These are phyloP conservation scores for Fomes fomentarius DNA, from an alignment of 1,284 basidiomycete genomes.

Conservation along the genomic window DNA sequence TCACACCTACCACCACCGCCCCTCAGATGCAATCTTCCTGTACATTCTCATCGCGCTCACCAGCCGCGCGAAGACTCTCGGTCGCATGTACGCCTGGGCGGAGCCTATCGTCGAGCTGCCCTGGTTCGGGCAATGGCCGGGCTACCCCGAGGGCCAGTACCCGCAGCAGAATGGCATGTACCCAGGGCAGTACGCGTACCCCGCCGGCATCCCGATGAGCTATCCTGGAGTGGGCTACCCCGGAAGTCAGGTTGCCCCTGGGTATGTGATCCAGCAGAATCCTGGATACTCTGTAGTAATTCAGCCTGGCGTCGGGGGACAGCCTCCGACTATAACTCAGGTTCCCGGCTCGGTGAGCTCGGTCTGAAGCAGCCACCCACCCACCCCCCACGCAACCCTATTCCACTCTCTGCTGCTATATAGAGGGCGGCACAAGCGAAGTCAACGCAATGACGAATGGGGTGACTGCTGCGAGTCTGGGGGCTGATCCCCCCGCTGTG, in stretches of 20 bases:
- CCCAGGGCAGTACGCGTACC: conserved; percentile 29
- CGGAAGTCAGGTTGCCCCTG: conserved; percentile 23
- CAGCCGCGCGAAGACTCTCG: conserved; percentile 45
- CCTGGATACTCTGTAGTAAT: conserved; percentile 72
- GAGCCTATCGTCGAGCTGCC: conserved; percentile 54
- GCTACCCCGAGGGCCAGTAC: conserved; percentile 35
- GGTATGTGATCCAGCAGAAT: conserved; percentile 46
- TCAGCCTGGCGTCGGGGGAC: conserved; percentile 65
- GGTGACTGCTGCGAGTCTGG: neutral
- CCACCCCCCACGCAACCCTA: no score
- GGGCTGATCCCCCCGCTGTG: neutral
- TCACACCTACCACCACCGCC: conserved; percentile 8
- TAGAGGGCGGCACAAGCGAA: no score
- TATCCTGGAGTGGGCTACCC: conserved; percentile 7
- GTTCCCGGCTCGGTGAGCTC: conserved; percentile 49
- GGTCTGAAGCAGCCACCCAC: conserved; percentile 14
- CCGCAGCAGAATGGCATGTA: conserved; percentile 20
- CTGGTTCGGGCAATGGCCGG: conserved; percentile 56
- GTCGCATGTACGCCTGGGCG: conserved; percentile 48
- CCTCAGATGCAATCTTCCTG: conserved; percentile 47
- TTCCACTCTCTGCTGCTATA: no score
- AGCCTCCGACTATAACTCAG: conserved; percentile 62
- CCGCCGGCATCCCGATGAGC: conserved; percentile 19
- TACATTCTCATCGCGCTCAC: conserved; percentile 47
- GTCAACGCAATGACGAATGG: neutral